A percentile compares a stretch with the other conserved stretches of the same genome.
Evolutionary conservation across 176 grass and related monocot genomes (phyloP).

Genomic region (Oryza longistaminata): DNA sequence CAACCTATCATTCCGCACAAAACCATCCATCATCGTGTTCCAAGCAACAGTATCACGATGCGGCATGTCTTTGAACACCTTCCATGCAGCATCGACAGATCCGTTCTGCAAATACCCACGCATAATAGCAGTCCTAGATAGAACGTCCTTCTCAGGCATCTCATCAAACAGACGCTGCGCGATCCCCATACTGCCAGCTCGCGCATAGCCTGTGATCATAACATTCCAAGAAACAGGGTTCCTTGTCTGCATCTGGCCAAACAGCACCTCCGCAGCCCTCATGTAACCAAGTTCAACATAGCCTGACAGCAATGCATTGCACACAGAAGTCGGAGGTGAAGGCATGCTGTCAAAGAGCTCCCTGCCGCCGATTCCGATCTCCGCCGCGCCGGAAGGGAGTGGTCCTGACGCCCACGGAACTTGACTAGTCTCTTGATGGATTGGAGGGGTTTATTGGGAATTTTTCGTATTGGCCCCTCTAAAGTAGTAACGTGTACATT

Average conservation of each 20-base stretch:
- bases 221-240: constrained; percentile 60
- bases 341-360: background rate
- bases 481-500: background rate
- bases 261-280: constrained; percentile 58
- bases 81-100: constrained; percentile 47
- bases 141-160: constrained; percentile 56
- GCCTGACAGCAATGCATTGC: background rate
- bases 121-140: constrained; percentile 70
- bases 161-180: constrained; percentile 53
- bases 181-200: constrained; percentile 51
- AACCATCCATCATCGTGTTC: constrained; percentile 80
- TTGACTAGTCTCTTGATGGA: constrained; percentile 14
- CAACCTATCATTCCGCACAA: constrained; percentile 54
- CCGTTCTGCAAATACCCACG: constrained; percentile 62
- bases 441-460: background rate
- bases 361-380: constrained; percentile 45
- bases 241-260: constrained; percentile 43
- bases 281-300: constrained; percentile 20
- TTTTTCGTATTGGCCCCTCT: constrained; percentile 5
- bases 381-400: constrained; percentile 37
- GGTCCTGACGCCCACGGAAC: constrained; percentile 23
- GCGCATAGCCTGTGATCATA: constrained; percentile 63
- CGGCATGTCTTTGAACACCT: constrained; percentile 65
- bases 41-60: constrained; percentile 60
- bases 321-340: background rate